These are phyloP conservation scores for Didymella glomerata DNA, from an alignment of 2,329 filamentous ascomycete species.

Conservation along the genomic window DNA sequence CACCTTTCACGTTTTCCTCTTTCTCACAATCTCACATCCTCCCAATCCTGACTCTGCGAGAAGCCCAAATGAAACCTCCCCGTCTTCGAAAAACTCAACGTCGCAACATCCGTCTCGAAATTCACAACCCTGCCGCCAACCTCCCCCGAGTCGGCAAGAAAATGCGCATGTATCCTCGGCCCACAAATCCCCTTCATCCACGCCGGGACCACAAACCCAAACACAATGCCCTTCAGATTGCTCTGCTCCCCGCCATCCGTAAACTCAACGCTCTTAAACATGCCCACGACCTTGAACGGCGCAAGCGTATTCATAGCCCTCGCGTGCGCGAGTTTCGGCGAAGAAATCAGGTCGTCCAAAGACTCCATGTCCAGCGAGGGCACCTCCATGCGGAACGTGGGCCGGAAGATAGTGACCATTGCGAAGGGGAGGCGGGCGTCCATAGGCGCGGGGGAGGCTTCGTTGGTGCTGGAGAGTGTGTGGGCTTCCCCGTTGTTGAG, in stretches of 20 bases:
- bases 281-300: slow-evolving; percentile 50
- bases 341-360: slow-evolving; percentile 28
- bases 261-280: slow-evolving; percentile 47
- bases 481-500: slow-evolving; percentile 49
- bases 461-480: slow-evolving; percentile 37
- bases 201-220: slow-evolving; percentile 51
- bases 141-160: slow-evolving; percentile 39
- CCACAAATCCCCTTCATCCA: slow-evolving; percentile 55
- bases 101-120: slow-evolving; percentile 50
- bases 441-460: slow-evolving; percentile 42
- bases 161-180: slow-evolving; percentile 51
- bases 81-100: slow-evolving; percentile 52
- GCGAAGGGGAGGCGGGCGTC: slow-evolving; percentile 51
- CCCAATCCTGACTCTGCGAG: slow-evolving; percentile 53
- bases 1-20: too few species aligned
- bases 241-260: slow-evolving; percentile 39
- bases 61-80: slow-evolving; percentile 56
- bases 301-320: slow-evolving; percentile 52
- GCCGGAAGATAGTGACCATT: slow-evolving; percentile 54
- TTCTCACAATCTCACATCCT: slow-evolving; percentile 37
- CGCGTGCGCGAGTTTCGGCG: slow-evolving; percentile 27
- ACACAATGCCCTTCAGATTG: slow-evolving; percentile 45
- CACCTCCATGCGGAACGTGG: slow-evolving; percentile 44
- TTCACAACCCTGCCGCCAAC: slow-evolving; percentile 50
- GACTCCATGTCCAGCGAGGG: slow-evolving; percentile 29